Evolutionary conservation across 495 filamentous ascomycete genomes (phyloP), one percentile per base, ranked within the genome.

Genomic region (Penicilliopsis zonata): DNA sequence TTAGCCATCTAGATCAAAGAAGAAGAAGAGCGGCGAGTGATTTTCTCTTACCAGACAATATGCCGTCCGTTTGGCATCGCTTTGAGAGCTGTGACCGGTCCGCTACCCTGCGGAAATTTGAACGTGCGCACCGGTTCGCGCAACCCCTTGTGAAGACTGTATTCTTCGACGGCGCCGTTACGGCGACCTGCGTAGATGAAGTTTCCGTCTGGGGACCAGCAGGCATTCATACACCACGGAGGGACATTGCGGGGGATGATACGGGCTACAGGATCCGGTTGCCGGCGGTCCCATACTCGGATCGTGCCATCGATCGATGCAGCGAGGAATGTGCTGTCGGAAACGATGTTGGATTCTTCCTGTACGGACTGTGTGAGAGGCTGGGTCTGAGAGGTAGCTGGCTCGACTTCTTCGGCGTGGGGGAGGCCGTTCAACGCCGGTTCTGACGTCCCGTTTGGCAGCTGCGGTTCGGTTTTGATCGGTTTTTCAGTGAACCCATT

Each of bases 161-260:
- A 98, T 50, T 98, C 90, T 36, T 98, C 90, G 1, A 98, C 90
- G 0, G 84, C 93, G 34, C 85, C 82, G 55, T 96, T 98, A 33
- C 92, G 69, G 22, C 90, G 72, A 4, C 90, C 90, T 10, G 81
- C 86, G 55, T 94, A 98, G 35, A 98, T 86, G 55, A 70, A 87
- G 54, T 98, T 95, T 16, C 90, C 90, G 55, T 94, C 82, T 2
- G 86, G 86, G 38, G 79, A 86, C 90, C 92, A 98, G 57, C 84
- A 92, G n/a, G 85, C 86, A 39, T 80, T 84, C 80, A 94, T 96
- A 54, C 87, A 95, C 92, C 92, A 98, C 6, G 86, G 90, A 2
- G 92, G 86, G 5, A 79, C 76, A 31, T 80, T 79, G 7, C 68
- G 63, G 32, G 81, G 79, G 10, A 61, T 64, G 30, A 95, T 85